These are phyloP conservation scores for Chloranthus sessilifolius DNA, from an alignment of 164 flowering plant genomes.

Conservation along the genomic window DNA sequence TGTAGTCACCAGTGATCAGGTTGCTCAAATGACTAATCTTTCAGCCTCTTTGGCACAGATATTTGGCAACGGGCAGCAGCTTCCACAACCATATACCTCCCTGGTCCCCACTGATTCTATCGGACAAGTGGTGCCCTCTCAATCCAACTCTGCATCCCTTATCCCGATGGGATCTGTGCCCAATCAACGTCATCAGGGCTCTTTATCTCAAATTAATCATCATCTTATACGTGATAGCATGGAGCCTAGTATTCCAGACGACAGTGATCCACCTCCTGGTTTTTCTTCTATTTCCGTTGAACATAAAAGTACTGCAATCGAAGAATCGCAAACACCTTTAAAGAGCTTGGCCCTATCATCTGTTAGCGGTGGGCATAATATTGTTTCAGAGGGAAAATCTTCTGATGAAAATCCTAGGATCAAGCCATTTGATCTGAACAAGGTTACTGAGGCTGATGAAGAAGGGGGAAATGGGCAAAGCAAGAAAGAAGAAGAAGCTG, in stretches of 20 bases:
- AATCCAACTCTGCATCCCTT: conserved; percentile 14
- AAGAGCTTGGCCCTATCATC: conserved; percentile 14
- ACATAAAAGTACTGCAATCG: conserved; percentile 12
- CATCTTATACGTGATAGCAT: conserved; percentile 33
- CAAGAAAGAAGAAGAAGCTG: conserved; percentile 22
- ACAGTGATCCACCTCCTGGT: conserved; percentile 5
- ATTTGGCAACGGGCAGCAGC: conserved; percentile 43
- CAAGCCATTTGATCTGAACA: conserved; percentile 8
- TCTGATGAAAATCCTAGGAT: conserved; percentile 7
- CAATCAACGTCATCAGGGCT: conserved; percentile 20
- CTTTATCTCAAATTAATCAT: conserved; percentile 23
- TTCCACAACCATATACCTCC: conserved; percentile 46
- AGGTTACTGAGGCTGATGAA: conserved; percentile 5
- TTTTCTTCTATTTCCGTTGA: conserved; percentile 8
- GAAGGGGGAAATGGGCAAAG: conserved; percentile 7
- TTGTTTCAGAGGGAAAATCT: conserved; percentile 10
- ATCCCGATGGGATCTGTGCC: conserved; percentile 9
- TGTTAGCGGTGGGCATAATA: conserved; percentile 7
- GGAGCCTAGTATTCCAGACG: conserved; percentile 18
- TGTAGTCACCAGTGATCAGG: conserved; percentile 31
- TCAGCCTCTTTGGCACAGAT: conserved; percentile 54
- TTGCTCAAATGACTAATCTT: conserved; percentile 36
- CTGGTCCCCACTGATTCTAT: conserved; percentile 24
- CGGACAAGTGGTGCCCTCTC: conserved; percentile 20
- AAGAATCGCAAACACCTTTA: conserved; percentile 8